These are phyloP conservation scores for Diaporthe sp. DNA, from an alignment of 2,329 filamentous ascomycete genomes.

Conservation along the genomic window DNA sequence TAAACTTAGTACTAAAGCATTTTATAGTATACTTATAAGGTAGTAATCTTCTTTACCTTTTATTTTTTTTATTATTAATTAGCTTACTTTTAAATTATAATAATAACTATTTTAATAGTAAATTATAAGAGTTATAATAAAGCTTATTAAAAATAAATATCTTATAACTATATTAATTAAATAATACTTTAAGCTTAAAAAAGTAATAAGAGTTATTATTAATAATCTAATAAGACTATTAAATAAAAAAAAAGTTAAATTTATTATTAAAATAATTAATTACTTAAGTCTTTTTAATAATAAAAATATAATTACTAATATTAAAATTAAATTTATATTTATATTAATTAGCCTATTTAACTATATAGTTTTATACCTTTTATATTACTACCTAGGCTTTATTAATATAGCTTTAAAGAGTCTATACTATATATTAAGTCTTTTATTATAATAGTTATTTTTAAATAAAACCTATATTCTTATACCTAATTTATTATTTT, in stretches of 20 bases:
- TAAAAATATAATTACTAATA: neutral
- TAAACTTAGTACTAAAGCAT: neutral
- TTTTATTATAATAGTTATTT: neutral
- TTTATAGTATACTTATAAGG: neutral
- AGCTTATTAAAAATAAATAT: neutral
- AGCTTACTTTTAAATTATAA: neutral
- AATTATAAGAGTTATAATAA: neutral
- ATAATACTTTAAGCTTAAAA: no score
- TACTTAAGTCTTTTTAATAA: no score
- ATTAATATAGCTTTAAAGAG: neutral
- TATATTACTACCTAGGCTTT: neutral
- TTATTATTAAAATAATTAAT: no score
- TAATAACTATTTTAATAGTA: neutral
- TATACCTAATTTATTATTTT: neutral
- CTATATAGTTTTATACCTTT: neutral
- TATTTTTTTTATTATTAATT: neutral
- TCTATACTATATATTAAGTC: neutral
- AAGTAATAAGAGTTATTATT: no score
- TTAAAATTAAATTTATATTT: neutral
- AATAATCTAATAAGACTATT: no score
- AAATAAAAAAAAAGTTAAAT: no score
- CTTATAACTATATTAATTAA: neutral
- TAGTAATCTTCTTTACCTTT: neutral
- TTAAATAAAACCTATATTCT: neutral
- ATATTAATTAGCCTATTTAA: neutral